These are phyloP conservation scores for Globisporangium alternatum DNA, from an alignment of 352 stramenopile species.

Conservation along the genomic window DNA sequence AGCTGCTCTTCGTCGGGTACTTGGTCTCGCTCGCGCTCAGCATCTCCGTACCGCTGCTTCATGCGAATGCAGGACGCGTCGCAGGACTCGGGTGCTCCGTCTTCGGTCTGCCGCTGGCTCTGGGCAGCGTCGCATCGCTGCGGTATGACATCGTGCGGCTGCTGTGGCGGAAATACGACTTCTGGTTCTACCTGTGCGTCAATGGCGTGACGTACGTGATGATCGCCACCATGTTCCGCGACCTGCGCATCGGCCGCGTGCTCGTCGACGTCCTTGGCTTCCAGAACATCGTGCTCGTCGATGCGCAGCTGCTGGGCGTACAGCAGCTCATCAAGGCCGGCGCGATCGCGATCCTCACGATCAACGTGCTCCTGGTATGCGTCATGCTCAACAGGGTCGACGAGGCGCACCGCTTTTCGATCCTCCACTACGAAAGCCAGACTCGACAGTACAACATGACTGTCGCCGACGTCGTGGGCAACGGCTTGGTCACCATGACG, in stretches of 20 bases:
- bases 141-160: conserved; percentile 33
- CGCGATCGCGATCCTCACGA: conserved; percentile 12
- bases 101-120: conserved; percentile 19
- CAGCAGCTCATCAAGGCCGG: conserved; percentile 11
- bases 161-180: conserved; percentile 30
- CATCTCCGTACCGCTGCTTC: conserved; percentile 18
- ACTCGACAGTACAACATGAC: conserved; percentile 17
- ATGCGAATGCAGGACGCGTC: conserved; percentile 9
- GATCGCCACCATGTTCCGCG: conserved; percentile 18
- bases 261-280: conserved; percentile 32
- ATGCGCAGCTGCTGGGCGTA: conserved; percentile 29
- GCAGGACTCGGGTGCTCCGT: conserved; percentile 13
- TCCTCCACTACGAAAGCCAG: conserved; percentile 19
- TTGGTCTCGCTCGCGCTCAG: conserved; percentile 20
- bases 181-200: conserved; percentile 34
- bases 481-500: conserved; percentile 23
- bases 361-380: conserved; percentile 23
- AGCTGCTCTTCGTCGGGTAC: conserved; percentile 9
- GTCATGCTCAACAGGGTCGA: conserved; percentile 25
- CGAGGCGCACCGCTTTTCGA: conserved; percentile 13
- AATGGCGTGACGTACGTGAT: conserved; percentile 14
- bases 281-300: conserved; percentile 31
- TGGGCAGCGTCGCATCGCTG: conserved; percentile 24
- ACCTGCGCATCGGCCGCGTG: conserved; percentile 20
- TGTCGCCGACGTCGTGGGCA: conserved; percentile 23